Base-by-base conservation (phyloP, 768 basidiomycete genomes). In the Phlegmacium glaucopus region DNA sequence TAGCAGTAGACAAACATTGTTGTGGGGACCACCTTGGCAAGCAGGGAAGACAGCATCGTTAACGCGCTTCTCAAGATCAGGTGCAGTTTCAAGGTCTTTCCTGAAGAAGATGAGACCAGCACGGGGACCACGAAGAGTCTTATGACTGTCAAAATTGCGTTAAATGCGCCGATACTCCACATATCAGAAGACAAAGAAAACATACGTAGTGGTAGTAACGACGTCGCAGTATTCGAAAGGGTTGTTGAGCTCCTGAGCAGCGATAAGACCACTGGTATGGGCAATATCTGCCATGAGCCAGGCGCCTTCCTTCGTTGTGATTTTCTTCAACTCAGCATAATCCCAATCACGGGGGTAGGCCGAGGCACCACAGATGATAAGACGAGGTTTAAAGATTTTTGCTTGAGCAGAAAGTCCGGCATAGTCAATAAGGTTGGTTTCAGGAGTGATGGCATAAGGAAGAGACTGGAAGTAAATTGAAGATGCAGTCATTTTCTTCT, bases 381-480 rank as follows among this genome's bases (percentile, higher is more conserved):
- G 77, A 57, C 85, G 80, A 47, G 96, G 96, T 65, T 97, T 97
- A 85, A 91, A 99, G 60, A 95, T 79, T 62, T 87, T 87, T 42
- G 94, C 94, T 66, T 95, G 92, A 51, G 80, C 74, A 43, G 82
- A 80, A 59, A 99, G 80, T 22, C 69, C 76, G 29, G 71, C 74
- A 69, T 97, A 98, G 75, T 97, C 94, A 57, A 99, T 82, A 55
- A 95, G 77, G 64, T 96, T 87, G 46, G 86, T 89, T 37, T 82
- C 70, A 40, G 88, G 85, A 61, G 85, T 80, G 49, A 94, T 84
- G 40, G 78, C 83, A 60, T 98, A 99, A 39, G 96, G 95, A 63
- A 96, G 77, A 30, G 96, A 96, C 66, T 98, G 94, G 87, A 98
- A 99, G 77, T 98, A 98, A 74, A 99, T 97, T 15, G 96, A 98